Evolutionary conservation across 2,329 filamentous ascomycete species (phyloP).

Genomic region (Sarocladiaceae sp.): DNA sequence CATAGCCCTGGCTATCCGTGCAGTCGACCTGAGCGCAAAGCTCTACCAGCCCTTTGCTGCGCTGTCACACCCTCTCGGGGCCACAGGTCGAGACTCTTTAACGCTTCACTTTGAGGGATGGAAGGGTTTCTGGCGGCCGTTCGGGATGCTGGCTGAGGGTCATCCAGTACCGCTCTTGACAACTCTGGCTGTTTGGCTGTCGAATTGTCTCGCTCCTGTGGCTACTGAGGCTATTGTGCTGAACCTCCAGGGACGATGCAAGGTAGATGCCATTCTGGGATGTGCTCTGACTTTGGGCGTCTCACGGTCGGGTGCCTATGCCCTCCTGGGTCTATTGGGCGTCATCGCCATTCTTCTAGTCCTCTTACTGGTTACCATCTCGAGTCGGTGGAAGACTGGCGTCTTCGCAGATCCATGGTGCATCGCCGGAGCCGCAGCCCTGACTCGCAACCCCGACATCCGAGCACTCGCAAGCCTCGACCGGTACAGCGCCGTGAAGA

Average conservation of each 20-base stretch:
- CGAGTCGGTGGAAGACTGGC: conserved; percentile 32
- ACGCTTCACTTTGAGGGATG: conserved; percentile 35
- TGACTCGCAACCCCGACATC: conserved; percentile 26
- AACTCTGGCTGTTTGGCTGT: conserved; percentile 28
- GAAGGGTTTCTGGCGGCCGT: conserved; percentile 28
- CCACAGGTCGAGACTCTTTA: conserved; percentile 34
- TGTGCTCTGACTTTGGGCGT: conserved; percentile 33
- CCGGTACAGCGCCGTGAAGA: conserved; percentile 13
- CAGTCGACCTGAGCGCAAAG: conserved; percentile 35
- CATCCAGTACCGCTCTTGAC: conserved; percentile 28
- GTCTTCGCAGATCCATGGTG: conserved; percentile 37
- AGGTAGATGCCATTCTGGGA: conserved; percentile 19
- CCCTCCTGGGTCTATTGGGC: conserved; percentile 26
- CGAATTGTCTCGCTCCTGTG: conserved; percentile 32
- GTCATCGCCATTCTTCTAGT: conserved; percentile 25
- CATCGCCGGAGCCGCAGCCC: conserved; percentile 29
- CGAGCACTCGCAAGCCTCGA: conserved; percentile 13
- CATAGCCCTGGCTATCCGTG: conserved; percentile 33
- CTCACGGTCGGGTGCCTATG: conserved; percentile 23
- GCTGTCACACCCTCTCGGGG: conserved; percentile 31
- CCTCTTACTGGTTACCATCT: conserved; percentile 19
- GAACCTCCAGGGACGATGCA: conserved; percentile 27
- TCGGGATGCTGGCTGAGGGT: conserved; percentile 27
- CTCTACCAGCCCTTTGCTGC: conserved; percentile 40
- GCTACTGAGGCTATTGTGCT: conserved; percentile 32